Evolutionary conservation across 768 basidiomycete species (phyloP), one percentile per base, ranked within the genome.

Genomic region (Piloderma croceum): DNA sequence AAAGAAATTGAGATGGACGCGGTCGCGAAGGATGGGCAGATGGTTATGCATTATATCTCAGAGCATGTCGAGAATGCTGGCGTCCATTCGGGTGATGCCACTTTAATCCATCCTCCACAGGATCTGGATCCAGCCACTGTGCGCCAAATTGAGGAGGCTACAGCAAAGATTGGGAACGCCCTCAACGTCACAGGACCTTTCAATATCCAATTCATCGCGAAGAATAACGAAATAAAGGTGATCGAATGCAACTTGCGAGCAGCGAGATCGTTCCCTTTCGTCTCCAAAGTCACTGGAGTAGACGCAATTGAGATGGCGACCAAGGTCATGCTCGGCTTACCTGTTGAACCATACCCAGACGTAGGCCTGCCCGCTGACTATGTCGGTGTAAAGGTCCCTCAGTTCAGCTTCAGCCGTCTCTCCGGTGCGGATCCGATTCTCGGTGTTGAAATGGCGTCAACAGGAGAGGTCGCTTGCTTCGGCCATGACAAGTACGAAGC

Each of bases 1-100:
- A 98, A 99, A 73, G 96, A 99, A 67, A 99, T 99, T 50, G 96
- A 99, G 71, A 97, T 99, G 91, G 96, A 99, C 56, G 96, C 96
- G 17, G 81, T 99, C 27, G 96, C 96, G 24, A 88, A 88, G 64
- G 90, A 90, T 56, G 94, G 94, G 17, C 90, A 96, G 71, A 84
- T 99, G 79, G 75, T 97, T 62, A 97, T 99, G 94, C 96, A 99
- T 63, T 97, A 91, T 64, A 92, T 97, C 60, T 98, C 94, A 10
- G 96, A 98, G 68, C 94, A 99, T 61, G 93, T 98, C 54, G 94
- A 98, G 69, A 97, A 97, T 56, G 93, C 94, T 3, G 94, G 96
- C 44, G 93, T 99, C 3, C 94, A 99, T 66, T 99, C 96, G 39
- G 94, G 94, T 44, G 96, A 99, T 53, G 94, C 94, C 13, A 99